Percentiles rank a stretch among this genome's conserved stretches.
phyloP scores from a whole-genome alignment of 306 rosid species.

The Acacia melanoxylon region DNA sequence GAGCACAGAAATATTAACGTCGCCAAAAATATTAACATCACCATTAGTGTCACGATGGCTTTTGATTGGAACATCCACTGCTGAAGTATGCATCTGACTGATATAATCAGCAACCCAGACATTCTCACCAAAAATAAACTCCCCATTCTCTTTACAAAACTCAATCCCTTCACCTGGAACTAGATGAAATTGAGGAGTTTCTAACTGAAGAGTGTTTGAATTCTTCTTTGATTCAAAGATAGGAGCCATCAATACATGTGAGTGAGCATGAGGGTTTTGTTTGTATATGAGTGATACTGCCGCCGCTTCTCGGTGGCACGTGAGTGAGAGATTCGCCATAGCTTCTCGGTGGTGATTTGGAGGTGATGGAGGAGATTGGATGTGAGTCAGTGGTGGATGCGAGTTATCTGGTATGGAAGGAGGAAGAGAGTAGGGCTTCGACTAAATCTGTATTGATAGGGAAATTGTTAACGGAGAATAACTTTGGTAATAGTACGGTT shows the following conservation, averaged over 20 bases:
- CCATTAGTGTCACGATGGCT: constrained; percentile 17
- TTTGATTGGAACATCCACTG: constrained; percentile 29
- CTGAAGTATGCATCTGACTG: constrained; percentile 49
- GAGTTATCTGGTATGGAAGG: too few relatives aligned
- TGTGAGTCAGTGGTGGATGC: too few relatives aligned
- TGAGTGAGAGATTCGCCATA: too few relatives aligned
- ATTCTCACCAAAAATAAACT: constrained; percentile 54
- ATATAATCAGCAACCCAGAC: constrained; percentile 73
- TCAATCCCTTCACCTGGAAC: constrained; percentile 83
- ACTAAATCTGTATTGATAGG: too few relatives aligned
- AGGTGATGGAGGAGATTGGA: too few relatives aligned
- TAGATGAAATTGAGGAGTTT: constrained; percentile 83
- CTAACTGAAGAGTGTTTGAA: constrained; percentile 64
- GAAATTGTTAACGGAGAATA: too few relatives aligned
- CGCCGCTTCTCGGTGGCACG: too few relatives aligned
- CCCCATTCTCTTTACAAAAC: constrained; percentile 63
- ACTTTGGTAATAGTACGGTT: too few relatives aligned
- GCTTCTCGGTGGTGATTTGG: too few relatives aligned
- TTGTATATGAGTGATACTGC: too few relatives aligned
- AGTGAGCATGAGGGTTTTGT: too few relatives aligned
- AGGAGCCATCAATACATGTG: constrained; percentile 81
- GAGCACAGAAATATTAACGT: constrained; percentile 12
- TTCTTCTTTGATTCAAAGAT: constrained; percentile 70
- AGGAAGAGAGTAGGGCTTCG: too few relatives aligned
- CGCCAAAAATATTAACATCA: not conserved